phyloP scores from a whole-genome alignment of 768 basidiomycete species.

The Neoboletus subvelutipes region DNA sequence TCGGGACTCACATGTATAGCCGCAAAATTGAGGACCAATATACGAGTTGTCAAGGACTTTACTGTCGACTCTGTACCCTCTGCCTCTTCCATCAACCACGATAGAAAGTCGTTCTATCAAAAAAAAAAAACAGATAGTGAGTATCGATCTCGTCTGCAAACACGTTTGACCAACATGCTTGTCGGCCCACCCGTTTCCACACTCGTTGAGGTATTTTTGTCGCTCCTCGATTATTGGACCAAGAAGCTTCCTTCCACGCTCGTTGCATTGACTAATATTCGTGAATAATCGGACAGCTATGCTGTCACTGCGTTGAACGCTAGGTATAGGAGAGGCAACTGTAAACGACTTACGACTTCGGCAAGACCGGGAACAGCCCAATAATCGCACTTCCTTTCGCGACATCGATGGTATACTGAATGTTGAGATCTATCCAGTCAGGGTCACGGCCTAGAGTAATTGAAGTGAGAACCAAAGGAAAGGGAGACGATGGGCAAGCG shows the following conservation, averaged over 20 bases:
- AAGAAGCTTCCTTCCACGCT: background rate
- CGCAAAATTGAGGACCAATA: background rate
- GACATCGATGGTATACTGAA: background rate
- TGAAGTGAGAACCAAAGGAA: background rate
- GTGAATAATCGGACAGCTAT: background rate
- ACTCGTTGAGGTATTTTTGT: background rate
- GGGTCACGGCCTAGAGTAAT: background rate
- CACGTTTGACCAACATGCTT: background rate
- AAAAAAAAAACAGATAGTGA: background rate
- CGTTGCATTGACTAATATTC: background rate
- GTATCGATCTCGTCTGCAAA: background rate
- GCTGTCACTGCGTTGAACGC: background rate
- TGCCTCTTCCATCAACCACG: background rate
- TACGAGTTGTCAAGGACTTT: background rate
- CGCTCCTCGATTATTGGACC: background rate
- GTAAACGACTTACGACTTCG: background rate
- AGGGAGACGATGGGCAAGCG: background rate
- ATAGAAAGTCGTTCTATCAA: background rate
- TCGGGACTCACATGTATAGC: background rate
- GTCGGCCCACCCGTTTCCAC: background rate
- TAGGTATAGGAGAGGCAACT: background rate
- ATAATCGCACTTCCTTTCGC: background rate
- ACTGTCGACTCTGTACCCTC: background rate
- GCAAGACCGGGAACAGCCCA: background rate
- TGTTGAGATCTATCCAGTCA: background rate